Percentiles rank a stretch among this genome's conserved stretches.
These are phyloP conservation scores for Phytophthora idaei DNA, from an alignment of 352 stramenopile species.

Conservation along the genomic window DNA sequence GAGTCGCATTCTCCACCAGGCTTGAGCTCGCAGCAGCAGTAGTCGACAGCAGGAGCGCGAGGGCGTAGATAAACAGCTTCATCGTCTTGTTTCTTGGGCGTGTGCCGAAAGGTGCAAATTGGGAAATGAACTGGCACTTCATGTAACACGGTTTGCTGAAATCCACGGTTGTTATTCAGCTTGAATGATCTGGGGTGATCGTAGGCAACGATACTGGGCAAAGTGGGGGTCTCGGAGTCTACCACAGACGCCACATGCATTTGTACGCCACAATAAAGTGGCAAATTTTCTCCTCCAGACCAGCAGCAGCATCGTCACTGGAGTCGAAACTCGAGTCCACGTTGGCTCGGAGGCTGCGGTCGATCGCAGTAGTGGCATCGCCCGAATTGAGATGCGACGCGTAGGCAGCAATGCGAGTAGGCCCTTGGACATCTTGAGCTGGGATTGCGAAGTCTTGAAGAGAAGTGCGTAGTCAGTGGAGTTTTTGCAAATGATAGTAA, in stretches of 20 bases:
- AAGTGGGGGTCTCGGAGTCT: no score
- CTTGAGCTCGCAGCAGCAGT: background rate
- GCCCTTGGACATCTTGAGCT: no score
- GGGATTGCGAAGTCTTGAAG: background rate
- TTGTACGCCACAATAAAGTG: no score
- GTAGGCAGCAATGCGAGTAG: no score
- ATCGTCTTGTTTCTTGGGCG: constrained; percentile 2
- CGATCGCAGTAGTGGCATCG: background rate
- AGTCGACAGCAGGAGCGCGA: background rate
- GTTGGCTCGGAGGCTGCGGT: constrained; percentile 6
- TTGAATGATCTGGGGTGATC: constrained; percentile 9
- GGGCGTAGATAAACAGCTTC: constrained; percentile 2
- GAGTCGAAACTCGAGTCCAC: constrained; percentile 11
- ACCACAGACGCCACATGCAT: no score
- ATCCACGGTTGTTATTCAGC: constrained; percentile 5
- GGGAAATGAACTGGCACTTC: background rate
- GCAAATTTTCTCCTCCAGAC: no score
- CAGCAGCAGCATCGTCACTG: background rate
- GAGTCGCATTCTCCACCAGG: background rate
- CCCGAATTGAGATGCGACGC: constrained; percentile 7
- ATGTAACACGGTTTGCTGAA: background rate
- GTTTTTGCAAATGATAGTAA: constrained; percentile 16
- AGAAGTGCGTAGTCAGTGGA: constrained; percentile 7
- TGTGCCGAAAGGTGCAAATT: background rate
- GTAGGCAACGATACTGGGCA: background rate